Base-by-base conservation (phyloP, 73 alveolate genomes). In the Stentor roeselii region DNA sequence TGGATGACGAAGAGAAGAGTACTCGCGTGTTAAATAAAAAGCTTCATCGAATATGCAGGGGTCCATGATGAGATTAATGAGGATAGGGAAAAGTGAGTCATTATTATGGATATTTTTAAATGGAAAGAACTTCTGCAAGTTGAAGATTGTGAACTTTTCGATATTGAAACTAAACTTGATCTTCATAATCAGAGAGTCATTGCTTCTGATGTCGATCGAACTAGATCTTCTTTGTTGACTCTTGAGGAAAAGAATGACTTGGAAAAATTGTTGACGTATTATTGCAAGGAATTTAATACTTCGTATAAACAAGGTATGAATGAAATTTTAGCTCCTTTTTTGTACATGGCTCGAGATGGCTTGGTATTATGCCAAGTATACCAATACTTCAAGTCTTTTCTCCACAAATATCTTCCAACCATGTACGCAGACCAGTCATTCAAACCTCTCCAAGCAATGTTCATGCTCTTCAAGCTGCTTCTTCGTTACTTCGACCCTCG, bases 221-320 rank as follows among this genome's bases (percentile, higher is more conserved):
- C 89, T 35, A 61, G 89, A 36, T 59, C 89, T 34, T 39, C 38
- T 41, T 36, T 37, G 40, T 32, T 67, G 2, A 59, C 84, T n/a
- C 75, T 78, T 35, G 86, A 82, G 11, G 60, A 82, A 75, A 83
- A 83, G 75, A 89, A 83, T 14, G 40, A 67, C n/a, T 38, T 90
- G 30, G 95, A 93, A 60, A 58, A 78, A 34, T 32, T 93, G 1
- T 83, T 93, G 15, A 93, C 96, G 0, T 84, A 80, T 84, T 93
- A 92, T 83, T 90, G 95, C 38, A 86, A 92, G 31, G 82, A 89
- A 84, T 60, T 88, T 41, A 84, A 78, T 60, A 74, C 92, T 3
- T 50, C 74, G 37, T 93, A 93, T 83, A 93, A 93, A 75, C 95
- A 93, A 92, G 98, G 98, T 4, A 35, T 93, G 59, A 93, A 93